These are phyloP conservation scores for Fusarium denticulatum DNA, from an alignment of 2,329 filamentous ascomycete genomes.

Conservation along the genomic window DNA sequence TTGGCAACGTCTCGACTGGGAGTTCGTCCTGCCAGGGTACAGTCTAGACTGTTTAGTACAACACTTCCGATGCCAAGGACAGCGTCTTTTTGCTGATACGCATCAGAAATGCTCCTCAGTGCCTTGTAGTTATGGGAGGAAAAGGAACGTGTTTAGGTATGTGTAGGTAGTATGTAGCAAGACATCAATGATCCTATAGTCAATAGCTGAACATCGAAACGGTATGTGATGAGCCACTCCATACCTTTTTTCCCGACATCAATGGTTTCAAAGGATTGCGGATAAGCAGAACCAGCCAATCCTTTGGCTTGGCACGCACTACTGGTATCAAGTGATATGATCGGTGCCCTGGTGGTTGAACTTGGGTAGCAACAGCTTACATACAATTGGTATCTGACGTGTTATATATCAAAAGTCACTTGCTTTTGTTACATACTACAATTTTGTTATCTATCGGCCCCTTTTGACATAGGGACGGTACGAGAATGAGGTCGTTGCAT, in stretches of 20 bases:
- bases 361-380: not conserved
- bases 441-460: not conserved
- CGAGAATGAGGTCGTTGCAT: not conserved
- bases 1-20: not conserved
- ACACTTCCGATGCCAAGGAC: constrained; percentile 18
- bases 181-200: not conserved
- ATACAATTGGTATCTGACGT: not conserved
- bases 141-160: not conserved
- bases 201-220: not conserved
- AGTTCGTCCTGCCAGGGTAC: not conserved
- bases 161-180: not conserved
- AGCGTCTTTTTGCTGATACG: constrained; percentile 1
- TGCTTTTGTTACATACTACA: not conserved
- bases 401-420: not conserved
- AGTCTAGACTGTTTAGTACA: not conserved
- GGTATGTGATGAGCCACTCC: constrained; percentile 24
- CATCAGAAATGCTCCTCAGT: not conserved
- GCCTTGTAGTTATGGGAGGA: not conserved
- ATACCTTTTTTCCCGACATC: not conserved
- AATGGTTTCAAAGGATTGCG: not conserved
- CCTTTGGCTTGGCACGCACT: not conserved
- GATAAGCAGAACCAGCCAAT: not conserved
- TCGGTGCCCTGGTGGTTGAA: not conserved
- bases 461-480: not conserved
- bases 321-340: not conserved